Conservation (phyloP, 2,329 filamentous ascomycete genomes). For the Alternaria brassicicola region DNA sequence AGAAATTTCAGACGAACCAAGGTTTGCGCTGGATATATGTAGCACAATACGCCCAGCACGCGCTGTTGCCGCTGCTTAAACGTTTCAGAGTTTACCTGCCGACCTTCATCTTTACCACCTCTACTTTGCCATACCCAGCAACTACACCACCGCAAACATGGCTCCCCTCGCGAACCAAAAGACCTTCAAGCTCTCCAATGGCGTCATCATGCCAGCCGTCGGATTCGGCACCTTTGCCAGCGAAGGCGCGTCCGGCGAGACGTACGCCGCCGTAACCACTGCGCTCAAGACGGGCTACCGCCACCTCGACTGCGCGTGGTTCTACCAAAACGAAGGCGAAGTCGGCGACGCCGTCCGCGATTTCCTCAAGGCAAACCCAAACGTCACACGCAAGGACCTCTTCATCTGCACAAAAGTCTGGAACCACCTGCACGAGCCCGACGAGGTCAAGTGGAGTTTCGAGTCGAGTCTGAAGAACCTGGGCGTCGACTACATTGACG, state of each 20-base stretch:
- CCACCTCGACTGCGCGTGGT: slow-evolving; percentile 72
- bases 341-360: slow-evolving; percentile 69
- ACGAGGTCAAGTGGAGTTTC: slow-evolving; percentile 65
- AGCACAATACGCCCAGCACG: slow-evolving; percentile 4
- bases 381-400: slow-evolving; percentile 63
- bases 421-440: slow-evolving; percentile 60
- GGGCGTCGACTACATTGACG: slow-evolving; percentile 67
- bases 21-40: slow-evolving; percentile 7
- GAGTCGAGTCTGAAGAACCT: slow-evolving; percentile 69
- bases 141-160: slow-evolving; percentile 28
- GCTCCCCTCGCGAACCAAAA: slow-evolving; percentile 42
- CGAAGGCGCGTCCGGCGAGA: slow-evolving; percentile 65
- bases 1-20: slow-evolving; percentile 10
- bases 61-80: slow-evolving; percentile 1
- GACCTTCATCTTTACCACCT: background rate
- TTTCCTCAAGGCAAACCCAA: slow-evolving; percentile 61
- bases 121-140: background rate
- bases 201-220: slow-evolving; percentile 69
- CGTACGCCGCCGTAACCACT: slow-evolving; percentile 62
- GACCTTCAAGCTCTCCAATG: slow-evolving; percentile 62
- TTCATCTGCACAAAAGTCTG: slow-evolving; percentile 79
- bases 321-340: slow-evolving; percentile 74
- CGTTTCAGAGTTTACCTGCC: background rate
- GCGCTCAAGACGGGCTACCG: slow-evolving; percentile 67
- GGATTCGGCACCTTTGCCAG: slow-evolving; percentile 77